A percentile compares a stretch with the other conserved stretches of the same genome.
These are phyloP conservation scores for Penicillium malachiteum DNA, from an alignment of 495 filamentous ascomycete genomes.

Conservation along the genomic window DNA sequence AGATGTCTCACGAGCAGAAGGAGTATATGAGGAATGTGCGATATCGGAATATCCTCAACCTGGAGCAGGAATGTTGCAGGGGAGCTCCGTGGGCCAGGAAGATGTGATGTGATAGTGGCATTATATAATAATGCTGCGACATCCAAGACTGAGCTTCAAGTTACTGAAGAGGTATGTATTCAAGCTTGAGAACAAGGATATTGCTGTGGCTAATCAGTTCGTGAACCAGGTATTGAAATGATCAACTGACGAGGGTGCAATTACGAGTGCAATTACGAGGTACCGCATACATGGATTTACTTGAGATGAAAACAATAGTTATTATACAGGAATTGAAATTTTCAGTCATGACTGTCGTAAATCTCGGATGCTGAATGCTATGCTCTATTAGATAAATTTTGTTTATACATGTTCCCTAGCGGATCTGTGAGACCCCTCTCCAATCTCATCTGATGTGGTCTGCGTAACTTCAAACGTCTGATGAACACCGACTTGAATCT, in stretches of 20 bases:
- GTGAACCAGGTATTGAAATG: too few species aligned
- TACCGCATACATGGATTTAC: too few species aligned
- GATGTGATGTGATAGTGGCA: too few species aligned
- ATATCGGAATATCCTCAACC: constrained; percentile 5
- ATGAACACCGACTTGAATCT: constrained; percentile 34
- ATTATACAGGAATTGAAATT: too few species aligned
- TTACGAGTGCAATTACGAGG: too few species aligned
- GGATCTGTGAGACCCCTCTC: constrained; percentile 9
- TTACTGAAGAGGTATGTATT: too few species aligned
- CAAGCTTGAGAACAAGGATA: too few species aligned
- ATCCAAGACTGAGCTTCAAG: too few species aligned
- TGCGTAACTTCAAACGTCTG: constrained; percentile 39
- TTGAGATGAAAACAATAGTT: too few species aligned
- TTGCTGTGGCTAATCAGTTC: too few species aligned
- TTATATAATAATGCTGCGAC: too few species aligned
- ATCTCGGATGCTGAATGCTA: background rate
- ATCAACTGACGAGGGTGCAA: too few species aligned
- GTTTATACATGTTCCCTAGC: constrained; percentile 32
- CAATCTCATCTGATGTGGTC: constrained; percentile 18
- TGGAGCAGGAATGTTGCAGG: background rate
- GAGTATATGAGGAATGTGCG: constrained; percentile 28
- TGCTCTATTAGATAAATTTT: background rate
- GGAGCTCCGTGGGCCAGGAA: background rate
- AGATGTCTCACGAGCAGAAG: constrained; percentile 20
- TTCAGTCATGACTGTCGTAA: background rate